A percentile compares a stretch with the other conserved stretches of the same genome.
Evolutionary conservation across 768 basidiomycete species (phyloP).

Genomic region (Coprinellus micaceus): DNA sequence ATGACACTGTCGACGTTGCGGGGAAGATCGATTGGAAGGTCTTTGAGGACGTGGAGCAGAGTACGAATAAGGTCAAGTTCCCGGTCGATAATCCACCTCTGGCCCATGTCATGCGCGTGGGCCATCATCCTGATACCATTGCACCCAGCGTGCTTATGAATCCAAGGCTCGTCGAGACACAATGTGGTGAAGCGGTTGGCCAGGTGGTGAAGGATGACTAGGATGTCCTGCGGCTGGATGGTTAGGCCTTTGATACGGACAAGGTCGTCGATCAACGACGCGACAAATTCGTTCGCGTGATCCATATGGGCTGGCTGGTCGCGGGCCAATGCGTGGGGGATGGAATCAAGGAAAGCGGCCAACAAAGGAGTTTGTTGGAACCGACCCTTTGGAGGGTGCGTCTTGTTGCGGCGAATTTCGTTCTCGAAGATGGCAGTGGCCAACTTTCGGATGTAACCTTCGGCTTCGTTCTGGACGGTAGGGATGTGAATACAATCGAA

Average conservation of each 20-base stretch:
- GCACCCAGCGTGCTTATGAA: slow-evolving; percentile 85
- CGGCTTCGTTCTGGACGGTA: slow-evolving; percentile 68
- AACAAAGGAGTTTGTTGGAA: slow-evolving; percentile 56
- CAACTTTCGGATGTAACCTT: slow-evolving; percentile 64
- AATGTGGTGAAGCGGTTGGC: slow-evolving; percentile 79
- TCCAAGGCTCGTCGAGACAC: slow-evolving; percentile 91
- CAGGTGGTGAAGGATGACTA: slow-evolving; percentile 74
- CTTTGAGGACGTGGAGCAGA: slow-evolving; percentile 87
- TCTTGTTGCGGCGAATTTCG: slow-evolving; percentile 63
- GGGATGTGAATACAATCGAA: slow-evolving; percentile 71
- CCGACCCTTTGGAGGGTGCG: slow-evolving; percentile 49
- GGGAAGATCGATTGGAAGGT: slow-evolving; percentile 87
- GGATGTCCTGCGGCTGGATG: slow-evolving; percentile 51
- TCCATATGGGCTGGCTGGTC: slow-evolving; percentile 57
- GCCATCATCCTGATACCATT: slow-evolving; percentile 81
- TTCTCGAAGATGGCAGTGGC: slow-evolving; percentile 67
- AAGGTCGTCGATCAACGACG: slow-evolving; percentile 63
- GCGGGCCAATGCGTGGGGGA: slow-evolving; percentile 72
- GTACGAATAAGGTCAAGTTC: slow-evolving; percentile 89
- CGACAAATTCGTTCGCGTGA: slow-evolving; percentile 58
- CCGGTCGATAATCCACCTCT: slow-evolving; percentile 79
- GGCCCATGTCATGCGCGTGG: slow-evolving; percentile 62
- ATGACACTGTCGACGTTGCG: slow-evolving; percentile 75
- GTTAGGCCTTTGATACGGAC: slow-evolving; percentile 50
- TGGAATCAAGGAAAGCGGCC: slow-evolving; percentile 72